Evolutionary conservation across 192 early-diverging fungal species (phyloP), one percentile per base, ranked within the genome.

Genomic region (Pilaira anomala): DNA sequence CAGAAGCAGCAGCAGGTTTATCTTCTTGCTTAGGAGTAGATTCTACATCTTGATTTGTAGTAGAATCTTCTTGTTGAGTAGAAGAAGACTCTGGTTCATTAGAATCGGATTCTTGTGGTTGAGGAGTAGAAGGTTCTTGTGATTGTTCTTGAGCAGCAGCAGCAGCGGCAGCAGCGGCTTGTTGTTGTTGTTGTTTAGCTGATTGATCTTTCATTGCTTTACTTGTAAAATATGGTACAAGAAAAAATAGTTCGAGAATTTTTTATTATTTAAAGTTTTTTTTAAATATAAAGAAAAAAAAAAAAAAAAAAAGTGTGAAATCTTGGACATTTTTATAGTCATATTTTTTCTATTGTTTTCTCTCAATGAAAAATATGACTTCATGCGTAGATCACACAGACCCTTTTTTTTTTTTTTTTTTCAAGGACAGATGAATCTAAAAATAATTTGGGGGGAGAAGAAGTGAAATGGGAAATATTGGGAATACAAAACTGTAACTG

Each of bases 241-340:
- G 28, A 29, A 55, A 55, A 29, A 55, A 55, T 55, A 55, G 30
- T 55, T 55, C 53, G n/a, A 55, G 7, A 55, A 55, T 55, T 55
- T 55, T 54, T 26, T 26, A 30, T 30, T 33, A 55, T 33, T 36
- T 9, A 9, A 36, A 1, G 6, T 36, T 36, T 36, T 36, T 9
- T 36, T 16, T 52, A 24, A 28, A 5, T 52, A 52, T 25, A 49
- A 14, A 21, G 25, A 22, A 22, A 21, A 26, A 28, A 30, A 26
- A 52, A 16, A 29, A 29, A 26, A 53, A 33, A 28, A 11, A 30
- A 30, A n/a, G 26, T 18, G 29, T 54, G n/a, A n/a, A n/a, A n/a
- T n/a, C n/a, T n/a, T n/a, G n/a, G n/a, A n/a, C n/a, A 2, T 30
- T 54, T 14, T 26, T 29, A 28, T 54, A 54, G 3, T 7, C 18